Base-by-base conservation (phyloP, 306 rosid genomes). In the Cucurbita moschata region DNA sequence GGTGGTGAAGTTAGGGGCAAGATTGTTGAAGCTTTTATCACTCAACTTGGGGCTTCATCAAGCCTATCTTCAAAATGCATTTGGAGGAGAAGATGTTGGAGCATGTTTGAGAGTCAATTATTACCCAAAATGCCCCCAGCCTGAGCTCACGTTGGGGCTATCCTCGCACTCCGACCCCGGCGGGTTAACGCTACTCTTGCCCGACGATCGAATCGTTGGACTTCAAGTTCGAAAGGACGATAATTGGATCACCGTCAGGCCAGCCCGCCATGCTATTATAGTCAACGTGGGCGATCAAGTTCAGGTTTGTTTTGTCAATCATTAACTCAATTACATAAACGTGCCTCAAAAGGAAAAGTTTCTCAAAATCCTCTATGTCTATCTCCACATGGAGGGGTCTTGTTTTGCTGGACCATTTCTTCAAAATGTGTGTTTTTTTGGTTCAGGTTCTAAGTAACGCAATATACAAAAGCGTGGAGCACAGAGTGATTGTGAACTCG, bases 161-260 rank as follows among this genome's bases (percentile, higher is more conserved):
- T 93, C 98, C 2, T 88, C 98, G 1, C 98, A 93, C 79, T 93
- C 97, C 2, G 97, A 90, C 70, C 97, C 97, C 1, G 98, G 98
- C 0, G 97, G 98, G 12, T 78, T 93, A 86, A 93, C 98, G 21
- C 40, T 90, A 4, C 71, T 93, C 13, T 80, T 93, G 4, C 82
- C 93, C 0, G 98, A 93, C 54, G 75, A 86, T 19, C 55, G 81
- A 3, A 90, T 93, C 14, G 6, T 82, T 1, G 98, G 97, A 5
- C 96, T 93, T 70, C 98, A 93, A 76, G 98, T 93, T 10, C 88
- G 90, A 0, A 93, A 76, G 74, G 81, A 43, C 10, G 19, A 78
- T 63, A 9, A 77, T 2, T 93, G 98, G 98, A 85, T 93, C 21
- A 93, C 98, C 0, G 98, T 93, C 8, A 88, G 88, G 76, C 98